A percentile compares a stretch with the other conserved stretches of the same genome.
These are phyloP conservation scores for Zymoseptoria crescenta DNA, from an alignment of 2,329 filamentous ascomycete genomes.

Conservation along the genomic window DNA sequence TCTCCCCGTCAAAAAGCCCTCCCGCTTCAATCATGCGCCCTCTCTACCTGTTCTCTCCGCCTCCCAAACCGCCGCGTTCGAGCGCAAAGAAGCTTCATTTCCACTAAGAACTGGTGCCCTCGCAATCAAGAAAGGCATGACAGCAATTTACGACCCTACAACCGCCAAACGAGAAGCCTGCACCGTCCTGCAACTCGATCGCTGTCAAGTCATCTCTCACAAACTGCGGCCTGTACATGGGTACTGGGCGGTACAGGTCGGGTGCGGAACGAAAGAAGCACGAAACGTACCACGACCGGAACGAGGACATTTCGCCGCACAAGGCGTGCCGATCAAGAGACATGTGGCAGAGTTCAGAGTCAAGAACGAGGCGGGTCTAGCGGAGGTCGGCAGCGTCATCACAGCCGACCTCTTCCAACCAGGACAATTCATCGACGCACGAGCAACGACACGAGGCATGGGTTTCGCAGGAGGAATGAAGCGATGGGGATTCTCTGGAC, in stretches of 20 bases:
- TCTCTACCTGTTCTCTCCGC: constrained; percentile 46
- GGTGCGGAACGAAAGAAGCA: constrained; percentile 64
- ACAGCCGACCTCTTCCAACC: constrained; percentile 83
- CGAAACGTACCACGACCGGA: constrained; percentile 72
- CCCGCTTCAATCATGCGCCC: constrained; percentile 47
- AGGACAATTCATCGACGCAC: constrained; percentile 84
- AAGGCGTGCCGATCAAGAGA: constrained; percentile 75
- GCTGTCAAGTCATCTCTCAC: constrained; percentile 79
- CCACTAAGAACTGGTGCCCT: constrained; percentile 71
- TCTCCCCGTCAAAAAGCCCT: constrained; percentile 40
- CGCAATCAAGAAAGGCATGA: constrained; percentile 92
- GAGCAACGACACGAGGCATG: constrained; percentile 72
- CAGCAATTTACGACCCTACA: constrained; percentile 70
- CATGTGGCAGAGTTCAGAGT: constrained; percentile 84
- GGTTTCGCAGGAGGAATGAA: constrained; percentile 99
- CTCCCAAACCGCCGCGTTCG: constrained; percentile 51
- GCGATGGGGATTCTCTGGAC: constrained; percentile 79
- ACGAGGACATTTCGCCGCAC: constrained; percentile 79
- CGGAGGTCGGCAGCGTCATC: constrained; percentile 67
- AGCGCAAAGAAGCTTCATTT: constrained; percentile 50
- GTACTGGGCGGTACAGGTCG: constrained; percentile 91
- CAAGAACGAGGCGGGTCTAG: constrained; percentile 60
- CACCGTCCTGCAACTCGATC: constrained; percentile 88
- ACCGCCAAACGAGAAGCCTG: constrained; percentile 72
- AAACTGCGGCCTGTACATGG: constrained; percentile 76